Base-by-base conservation (phyloP, 108 stramenopile genomes). In the Pseudonitzschia multistriata region DNA sequence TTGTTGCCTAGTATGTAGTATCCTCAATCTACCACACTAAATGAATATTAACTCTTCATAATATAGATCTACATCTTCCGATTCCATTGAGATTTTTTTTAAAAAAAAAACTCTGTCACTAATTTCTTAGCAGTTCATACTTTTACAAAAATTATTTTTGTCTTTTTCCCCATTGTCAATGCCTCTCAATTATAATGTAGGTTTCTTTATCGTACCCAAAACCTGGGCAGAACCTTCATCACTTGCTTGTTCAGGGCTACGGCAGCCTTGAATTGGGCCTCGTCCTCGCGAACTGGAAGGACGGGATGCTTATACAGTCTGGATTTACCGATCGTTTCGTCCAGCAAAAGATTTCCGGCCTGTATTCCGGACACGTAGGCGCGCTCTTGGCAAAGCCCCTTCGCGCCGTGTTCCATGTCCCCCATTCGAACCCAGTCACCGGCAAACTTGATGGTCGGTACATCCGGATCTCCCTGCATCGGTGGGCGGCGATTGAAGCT, bases 361-460 rank as follows among this genome's bases (percentile, higher is more conserved):
- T 89, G 85, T 45, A 94, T 78, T 7, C 96, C 96, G 2, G 88
- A 86, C 1, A 97, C 96, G 59, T 80, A 93, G 11, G 96, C 96
- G 11, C 96, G 76, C 62, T 97, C 96, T 79, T 97, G 95, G 70
- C 96, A 95, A 40, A 97, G 77, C 22, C 96, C 96, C 63, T 97
- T 97, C 33, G 94, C 91, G 10, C 94, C 94, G 80, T 97, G 96
- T 64, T 97, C 96, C 7, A 84, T 72, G 7, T 93, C 90, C 8
- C 96, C 96, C 94, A 93, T 93, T 17, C 95, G 76, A 0, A 97
- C 96, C 90, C 92, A 94, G 59, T 97, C 96, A 8, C 96, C 96
- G 0, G 94, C 93, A 74, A 88, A 96, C 63, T 87, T 89, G 60
- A 97, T 74, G 37, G 82, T 88, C 11, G 85, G 81, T 0, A 79